Base-by-base conservation (phyloP, 176 grass and related monocot species). In the Pontederia crassipes region DNA sequence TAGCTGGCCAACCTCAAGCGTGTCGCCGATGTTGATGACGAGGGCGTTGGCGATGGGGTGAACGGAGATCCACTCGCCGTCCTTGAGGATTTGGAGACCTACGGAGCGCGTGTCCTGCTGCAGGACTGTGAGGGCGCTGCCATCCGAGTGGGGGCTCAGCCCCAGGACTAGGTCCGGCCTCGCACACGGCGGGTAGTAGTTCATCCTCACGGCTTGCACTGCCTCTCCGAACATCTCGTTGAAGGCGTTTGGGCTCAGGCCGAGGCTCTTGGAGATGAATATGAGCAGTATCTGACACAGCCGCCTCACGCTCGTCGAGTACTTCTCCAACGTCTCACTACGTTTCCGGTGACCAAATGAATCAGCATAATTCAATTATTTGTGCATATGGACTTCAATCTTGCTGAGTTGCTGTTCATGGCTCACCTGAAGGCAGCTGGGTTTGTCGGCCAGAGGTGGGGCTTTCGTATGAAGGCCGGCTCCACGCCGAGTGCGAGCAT, bases 41-140 rank as follows among this genome's bases (percentile, higher is more conserved):
- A 90, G 77, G 0, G 83, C 83, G 15, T 76, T 50, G 28, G 27
- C 73, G 26, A 82, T 14, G 18, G 92, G 87, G 8, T 68, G 76
- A 12, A 91, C 81, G 8, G 79, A 67, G 48, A 91, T 73, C 87
- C 87, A 91, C 0, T 68, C 65, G 66, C 63, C 72, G 62, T 62
- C 74, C 10, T 75, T 71, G 59, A 70, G 48, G 32, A 97, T 86
- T 75, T 97, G 92, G n/a, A 97, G 79, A 4, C 84, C 86, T 0
- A 64, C 84, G 28, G 65, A 72, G 5, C 56, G 10, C 17, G 46
- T 49, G 81, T 90, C 87, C 69, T 91, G 92, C 75, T 97, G 92
- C 28, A 97, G 87, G 52, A 91, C 81, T n/a, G 92, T 97, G n/a
- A 97, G 79, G 2, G 83, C 81, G 74, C 92, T 91, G 2, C 92